These are phyloP conservation scores for Hyaloscypha finlandica DNA, from an alignment of 495 filamentous ascomycete genomes.

Conservation along the genomic window DNA sequence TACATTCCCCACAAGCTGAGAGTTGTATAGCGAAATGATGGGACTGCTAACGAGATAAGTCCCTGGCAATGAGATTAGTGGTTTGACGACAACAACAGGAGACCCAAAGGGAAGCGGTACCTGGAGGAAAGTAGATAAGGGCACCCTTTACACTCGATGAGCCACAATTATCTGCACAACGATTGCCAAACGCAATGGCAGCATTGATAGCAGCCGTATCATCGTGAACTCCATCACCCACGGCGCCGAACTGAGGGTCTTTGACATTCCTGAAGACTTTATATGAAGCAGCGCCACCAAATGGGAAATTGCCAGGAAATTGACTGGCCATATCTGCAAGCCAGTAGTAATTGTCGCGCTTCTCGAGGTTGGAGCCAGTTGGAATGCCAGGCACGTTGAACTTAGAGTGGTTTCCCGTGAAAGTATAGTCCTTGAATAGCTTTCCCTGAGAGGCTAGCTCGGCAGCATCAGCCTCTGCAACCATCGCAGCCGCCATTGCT, in stretches of 20 bases:
- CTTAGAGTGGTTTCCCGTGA: not conserved
- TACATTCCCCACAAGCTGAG: constrained; percentile 76
- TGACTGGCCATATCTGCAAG: not conserved
- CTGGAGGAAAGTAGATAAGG: constrained; percentile 78
- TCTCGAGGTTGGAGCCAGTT: not conserved
- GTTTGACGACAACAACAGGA: not conserved
- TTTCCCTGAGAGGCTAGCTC: not conserved
- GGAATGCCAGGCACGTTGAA: not conserved
- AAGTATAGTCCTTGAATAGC: constrained; percentile 6
- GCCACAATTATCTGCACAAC: constrained; percentile 75
- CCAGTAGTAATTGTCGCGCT: constrained; percentile 4
- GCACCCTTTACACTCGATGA: constrained; percentile 74
- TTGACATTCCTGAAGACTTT: not conserved
- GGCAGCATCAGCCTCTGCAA: constrained; percentile 8
- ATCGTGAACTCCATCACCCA: not conserved
- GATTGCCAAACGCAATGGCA: constrained; percentile 72
- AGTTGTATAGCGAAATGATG: constrained; percentile 75
- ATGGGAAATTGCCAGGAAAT: constrained; percentile 11
- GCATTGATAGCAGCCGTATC: constrained; percentile 67
- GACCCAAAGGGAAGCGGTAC: constrained; percentile 57
- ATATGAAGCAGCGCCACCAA: not conserved
- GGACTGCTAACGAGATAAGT: constrained; percentile 59
- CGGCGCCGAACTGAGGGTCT: not conserved
- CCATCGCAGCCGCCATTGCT: constrained; percentile 10
- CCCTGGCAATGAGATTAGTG: not conserved